These are phyloP conservation scores for Gymnopus androsaceus DNA, from an alignment of 1,284 basidiomycete species.

Conservation along the genomic window DNA sequence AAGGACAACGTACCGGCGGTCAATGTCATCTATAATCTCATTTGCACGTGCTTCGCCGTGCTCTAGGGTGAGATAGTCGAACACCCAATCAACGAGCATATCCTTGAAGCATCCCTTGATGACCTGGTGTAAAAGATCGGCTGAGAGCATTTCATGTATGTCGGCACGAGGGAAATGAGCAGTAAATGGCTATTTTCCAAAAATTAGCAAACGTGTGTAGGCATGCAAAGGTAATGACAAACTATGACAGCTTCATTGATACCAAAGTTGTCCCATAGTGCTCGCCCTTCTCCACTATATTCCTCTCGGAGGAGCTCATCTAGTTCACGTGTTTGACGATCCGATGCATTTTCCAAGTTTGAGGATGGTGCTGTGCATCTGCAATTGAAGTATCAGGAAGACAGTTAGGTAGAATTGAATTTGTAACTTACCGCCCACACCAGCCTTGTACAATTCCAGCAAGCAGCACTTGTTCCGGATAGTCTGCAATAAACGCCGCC, in stretches of 20 bases:
- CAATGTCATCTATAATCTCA: conserved; percentile 30
- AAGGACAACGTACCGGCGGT: conserved; percentile 27
- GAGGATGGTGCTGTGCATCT: conserved; percentile 17
- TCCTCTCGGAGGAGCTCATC: background rate
- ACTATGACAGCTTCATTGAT: conserved; percentile 13
- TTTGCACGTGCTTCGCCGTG: conserved; percentile 20
- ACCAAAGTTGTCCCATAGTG: conserved; percentile 18
- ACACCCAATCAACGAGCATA: conserved; percentile 27
- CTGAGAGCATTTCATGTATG: conserved; percentile 29
- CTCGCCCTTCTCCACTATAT: conserved; percentile 2
- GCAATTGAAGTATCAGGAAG: conserved; percentile 14
- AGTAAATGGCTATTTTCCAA: conserved; percentile 16
- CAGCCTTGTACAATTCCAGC: conserved; percentile 22
- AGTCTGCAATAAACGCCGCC: conserved; percentile 23
- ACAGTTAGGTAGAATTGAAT: conserved; percentile 5
- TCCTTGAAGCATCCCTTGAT: conserved; percentile 39
- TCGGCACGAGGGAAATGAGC: conserved; percentile 24
- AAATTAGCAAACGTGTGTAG: background rate
- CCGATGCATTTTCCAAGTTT: conserved; percentile 15
- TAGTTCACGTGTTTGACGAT: background rate
- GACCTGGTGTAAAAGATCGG: conserved; percentile 35
- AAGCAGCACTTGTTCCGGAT: conserved; percentile 24
- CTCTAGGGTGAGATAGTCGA: conserved; percentile 21
- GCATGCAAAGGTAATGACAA: background rate
- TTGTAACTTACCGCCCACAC: background rate